Evolutionary conservation across 2,329 filamentous ascomycete species (phyloP).

Genomic region (Penicillium aurantiogriseum): DNA sequence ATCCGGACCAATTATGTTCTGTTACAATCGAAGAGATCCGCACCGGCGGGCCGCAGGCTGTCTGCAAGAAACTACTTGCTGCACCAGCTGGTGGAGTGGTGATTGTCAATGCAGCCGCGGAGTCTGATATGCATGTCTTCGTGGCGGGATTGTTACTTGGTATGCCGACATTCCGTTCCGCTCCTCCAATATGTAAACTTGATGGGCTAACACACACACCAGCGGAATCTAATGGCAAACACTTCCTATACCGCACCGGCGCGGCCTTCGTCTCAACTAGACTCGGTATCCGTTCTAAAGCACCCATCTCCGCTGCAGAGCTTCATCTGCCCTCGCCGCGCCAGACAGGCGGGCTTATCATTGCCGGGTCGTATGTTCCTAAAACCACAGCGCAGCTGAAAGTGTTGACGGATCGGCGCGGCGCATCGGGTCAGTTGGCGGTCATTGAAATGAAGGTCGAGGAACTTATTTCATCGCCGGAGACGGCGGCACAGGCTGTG

Average conservation of each 20-base stretch:
- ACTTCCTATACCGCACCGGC: slow-evolving; percentile 48
- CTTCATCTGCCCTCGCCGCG: slow-evolving; percentile 38
- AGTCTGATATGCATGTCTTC: slow-evolving; percentile 57
- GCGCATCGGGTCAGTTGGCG: slow-evolving; percentile 37
- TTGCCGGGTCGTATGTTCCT: slow-evolving; percentile 59
- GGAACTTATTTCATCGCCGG: slow-evolving; percentile 45
- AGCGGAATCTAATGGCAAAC: slow-evolving; percentile 41
- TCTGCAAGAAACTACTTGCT: slow-evolving; percentile 43
- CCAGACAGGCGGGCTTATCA: slow-evolving; percentile 51
- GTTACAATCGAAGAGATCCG: slow-evolving; percentile 52
- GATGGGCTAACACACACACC: not conserved
- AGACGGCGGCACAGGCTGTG: slow-evolving; percentile 22
- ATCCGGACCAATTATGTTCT: slow-evolving; percentile 41
- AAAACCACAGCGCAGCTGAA: slow-evolving; percentile 59
- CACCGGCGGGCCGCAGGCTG: slow-evolving; percentile 43
- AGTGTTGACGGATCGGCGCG: slow-evolving; percentile 41
- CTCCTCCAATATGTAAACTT: not conserved
- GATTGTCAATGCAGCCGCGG: slow-evolving; percentile 54
- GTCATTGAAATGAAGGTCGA: slow-evolving; percentile 52
- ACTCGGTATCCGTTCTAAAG: slow-evolving; percentile 53
- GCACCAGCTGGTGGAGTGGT: slow-evolving; percentile 45
- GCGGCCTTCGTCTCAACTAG: slow-evolving; percentile 52
- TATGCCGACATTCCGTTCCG: slow-evolving; percentile 4
- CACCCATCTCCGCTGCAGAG: slow-evolving; percentile 50
- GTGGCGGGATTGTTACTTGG: slow-evolving; percentile 49